These are phyloP conservation scores for Coemansia sp. DNA, from an alignment of 192 early-diverging fungal genomes.

Conservation along the genomic window DNA sequence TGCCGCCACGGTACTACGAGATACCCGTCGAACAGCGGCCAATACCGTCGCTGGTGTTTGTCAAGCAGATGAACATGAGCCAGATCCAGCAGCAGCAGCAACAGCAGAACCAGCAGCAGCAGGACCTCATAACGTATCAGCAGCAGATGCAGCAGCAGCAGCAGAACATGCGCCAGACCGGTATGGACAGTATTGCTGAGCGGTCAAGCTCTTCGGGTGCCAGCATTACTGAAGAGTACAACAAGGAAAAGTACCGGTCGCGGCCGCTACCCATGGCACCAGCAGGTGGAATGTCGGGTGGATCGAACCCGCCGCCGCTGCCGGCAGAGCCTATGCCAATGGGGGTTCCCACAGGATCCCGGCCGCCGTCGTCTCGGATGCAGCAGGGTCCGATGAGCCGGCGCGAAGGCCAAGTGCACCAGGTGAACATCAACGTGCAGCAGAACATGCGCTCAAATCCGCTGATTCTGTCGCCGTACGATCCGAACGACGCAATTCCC, in stretches of 20 bases:
- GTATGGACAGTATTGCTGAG: conserved; percentile 22
- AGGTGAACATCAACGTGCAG: conserved; percentile 10
- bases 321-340: conserved; percentile 37
- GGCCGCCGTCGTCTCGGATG: conserved; percentile 6
- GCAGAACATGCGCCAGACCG: conserved; percentile 15
- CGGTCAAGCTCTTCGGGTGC: conserved; percentile 19
- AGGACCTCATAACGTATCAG: neutral
- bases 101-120: conserved; percentile 1
- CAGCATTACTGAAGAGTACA: conserved; percentile 11
- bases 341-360: neutral
- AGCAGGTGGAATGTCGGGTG: neutral
- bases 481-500: conserved; percentile 4
- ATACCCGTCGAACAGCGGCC: conserved; percentile 32
- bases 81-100: neutral
- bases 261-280: conserved; percentile 30
- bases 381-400: neutral
- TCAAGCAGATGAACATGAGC: conserved; percentile 29
- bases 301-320: conserved; percentile 23
- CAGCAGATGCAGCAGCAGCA: conserved; percentile 11
- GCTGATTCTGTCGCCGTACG: conserved; percentile 20
- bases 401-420: conserved; percentile 2
- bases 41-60: conserved; percentile 21
- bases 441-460: conserved; percentile 8
- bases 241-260: conserved; percentile 31
- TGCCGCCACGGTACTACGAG: conserved; percentile 48